A percentile compares a stretch with the other conserved stretches of the same genome.
Evolutionary conservation across 2,329 filamentous ascomycete species (phyloP).

Genomic region (Aspergillus cejpii): DNA sequence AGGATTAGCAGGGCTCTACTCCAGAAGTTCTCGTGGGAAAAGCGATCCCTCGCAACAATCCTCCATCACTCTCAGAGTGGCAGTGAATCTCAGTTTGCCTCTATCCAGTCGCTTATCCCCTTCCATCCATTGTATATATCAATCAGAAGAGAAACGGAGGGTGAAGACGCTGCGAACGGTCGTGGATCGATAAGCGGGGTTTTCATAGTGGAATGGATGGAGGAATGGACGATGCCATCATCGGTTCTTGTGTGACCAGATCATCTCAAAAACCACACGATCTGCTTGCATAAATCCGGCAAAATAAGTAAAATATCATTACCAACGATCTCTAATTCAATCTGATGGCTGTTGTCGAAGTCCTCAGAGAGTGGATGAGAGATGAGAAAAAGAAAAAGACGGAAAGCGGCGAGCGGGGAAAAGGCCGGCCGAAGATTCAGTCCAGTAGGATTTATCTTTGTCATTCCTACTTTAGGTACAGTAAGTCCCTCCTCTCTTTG

Average conservation of each 20-base stretch:
- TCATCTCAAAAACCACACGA: neutral
- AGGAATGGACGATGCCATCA: slow-evolving; percentile 1
- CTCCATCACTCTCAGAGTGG: neutral
- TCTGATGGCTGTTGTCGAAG: too few species aligned
- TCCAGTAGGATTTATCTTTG: too few species aligned
- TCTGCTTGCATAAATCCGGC: too few species aligned
- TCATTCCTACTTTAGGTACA: too few species aligned
- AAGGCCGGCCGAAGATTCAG: too few species aligned
- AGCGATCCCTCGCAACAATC: neutral
- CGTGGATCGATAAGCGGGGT: neutral
- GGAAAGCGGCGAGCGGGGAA: too few species aligned
- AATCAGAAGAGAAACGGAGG: neutral
- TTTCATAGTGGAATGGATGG: neutral
- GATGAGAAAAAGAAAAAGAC: too few species aligned
- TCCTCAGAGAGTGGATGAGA: too few species aligned
- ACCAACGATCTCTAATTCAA: too few species aligned
- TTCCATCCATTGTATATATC: neutral
- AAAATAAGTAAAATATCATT: too few species aligned
- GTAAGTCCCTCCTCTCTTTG: too few species aligned
- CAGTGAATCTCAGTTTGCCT: neutral
- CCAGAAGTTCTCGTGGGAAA: neutral
- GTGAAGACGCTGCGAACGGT: neutral
- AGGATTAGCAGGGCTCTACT: neutral
- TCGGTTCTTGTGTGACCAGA: neutral
- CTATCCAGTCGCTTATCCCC: neutral